phyloP scores from a whole-genome alignment of 2,329 filamentous ascomycete species.

The Aspergillus sp. region DNA sequence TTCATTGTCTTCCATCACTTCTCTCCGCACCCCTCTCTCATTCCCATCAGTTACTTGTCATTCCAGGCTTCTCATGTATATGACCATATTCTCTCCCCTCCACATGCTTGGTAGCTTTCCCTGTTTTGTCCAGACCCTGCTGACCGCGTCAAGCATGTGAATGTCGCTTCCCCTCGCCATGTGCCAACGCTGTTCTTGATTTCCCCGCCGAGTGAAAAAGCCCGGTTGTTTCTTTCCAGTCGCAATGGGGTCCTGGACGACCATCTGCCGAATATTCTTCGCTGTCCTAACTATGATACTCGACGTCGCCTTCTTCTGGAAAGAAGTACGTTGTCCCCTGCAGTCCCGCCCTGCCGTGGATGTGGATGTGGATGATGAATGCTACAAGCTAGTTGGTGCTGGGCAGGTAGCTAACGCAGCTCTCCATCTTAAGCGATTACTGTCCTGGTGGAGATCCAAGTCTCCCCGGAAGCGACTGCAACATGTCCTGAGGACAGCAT shows the following conservation, averaged over 20 bases:
- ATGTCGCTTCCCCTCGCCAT: conserved; percentile 7
- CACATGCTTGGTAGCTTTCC: background rate
- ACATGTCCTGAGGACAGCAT: conserved; percentile 64
- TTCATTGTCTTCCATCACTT: background rate
- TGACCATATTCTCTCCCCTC: background rate
- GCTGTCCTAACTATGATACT: conserved; percentile 59
- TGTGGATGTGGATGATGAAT: background rate
- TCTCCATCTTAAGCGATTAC: conserved; percentile 59
- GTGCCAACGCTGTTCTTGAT: conserved; percentile 1
- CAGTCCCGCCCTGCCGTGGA: background rate
- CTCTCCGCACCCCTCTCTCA: background rate
- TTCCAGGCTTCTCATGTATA: background rate
- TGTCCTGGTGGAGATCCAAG: conserved; percentile 66
- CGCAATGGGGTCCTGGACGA: conserved; percentile 27
- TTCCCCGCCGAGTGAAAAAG: background rate
- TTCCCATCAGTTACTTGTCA: background rate
- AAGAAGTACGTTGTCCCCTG: conserved; percentile 49
- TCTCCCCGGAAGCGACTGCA: conserved; percentile 67
- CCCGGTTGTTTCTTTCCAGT: background rate
- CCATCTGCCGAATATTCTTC: conserved; percentile 30
- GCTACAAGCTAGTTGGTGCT: background rate
- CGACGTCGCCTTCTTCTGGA: conserved; percentile 66
- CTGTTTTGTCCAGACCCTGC: background rate
- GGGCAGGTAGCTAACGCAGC: background rate
- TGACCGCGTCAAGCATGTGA: conserved; percentile 21